Evolutionary conservation across 805 yeast genomes (phyloP), one percentile per base, ranked within the genome.

Genomic region (Starmerella apis): DNA sequence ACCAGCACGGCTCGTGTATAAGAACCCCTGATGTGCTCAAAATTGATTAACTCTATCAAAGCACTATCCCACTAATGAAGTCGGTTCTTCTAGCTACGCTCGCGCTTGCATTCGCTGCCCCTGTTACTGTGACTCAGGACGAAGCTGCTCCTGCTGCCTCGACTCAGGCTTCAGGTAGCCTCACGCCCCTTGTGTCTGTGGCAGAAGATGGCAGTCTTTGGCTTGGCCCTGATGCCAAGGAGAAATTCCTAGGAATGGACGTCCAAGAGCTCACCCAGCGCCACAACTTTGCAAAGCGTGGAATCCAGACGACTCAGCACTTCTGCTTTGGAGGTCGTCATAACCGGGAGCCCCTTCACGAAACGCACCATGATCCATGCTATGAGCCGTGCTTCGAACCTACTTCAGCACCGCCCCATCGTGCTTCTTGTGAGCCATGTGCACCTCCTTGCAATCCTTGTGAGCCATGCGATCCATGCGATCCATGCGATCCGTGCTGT

Each of bases 201-300:
- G 38, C 19, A 28, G 8, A 41, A 14, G 56, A 56, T 24, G 59
- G 59, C 18, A 49, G 47, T 36, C 46, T 56, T n/a, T 51, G 50
- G 48, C 3, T 48, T 19, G 55, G 48, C 6, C 28, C 28, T 13
- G 48, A 32, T 8, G 51, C 48, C 13, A 43, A 46, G 43, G 19
- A 39, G 50, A 37, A 43, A 43, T 47, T 50, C 13, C 14, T 39
- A 5, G 43, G 25, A 18, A 11, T 24, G 6, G 49, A 44, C 23
- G 49, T 53, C 22, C 32, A 19, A 33, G 31, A 25, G 27, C 41
- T 46, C 14, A 18, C 33, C 25, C 27, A 14, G 38, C 46, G 27
- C 11, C 46, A 37, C 39, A 23, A 14, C 25, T 1, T 9, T 24
- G n/a, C 48, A 14, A 25, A 47, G 48, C 20, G 20, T 22, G 32